phyloP scores from a whole-genome alignment of 352 stramenopile species.

The Globisporangium solare region DNA sequence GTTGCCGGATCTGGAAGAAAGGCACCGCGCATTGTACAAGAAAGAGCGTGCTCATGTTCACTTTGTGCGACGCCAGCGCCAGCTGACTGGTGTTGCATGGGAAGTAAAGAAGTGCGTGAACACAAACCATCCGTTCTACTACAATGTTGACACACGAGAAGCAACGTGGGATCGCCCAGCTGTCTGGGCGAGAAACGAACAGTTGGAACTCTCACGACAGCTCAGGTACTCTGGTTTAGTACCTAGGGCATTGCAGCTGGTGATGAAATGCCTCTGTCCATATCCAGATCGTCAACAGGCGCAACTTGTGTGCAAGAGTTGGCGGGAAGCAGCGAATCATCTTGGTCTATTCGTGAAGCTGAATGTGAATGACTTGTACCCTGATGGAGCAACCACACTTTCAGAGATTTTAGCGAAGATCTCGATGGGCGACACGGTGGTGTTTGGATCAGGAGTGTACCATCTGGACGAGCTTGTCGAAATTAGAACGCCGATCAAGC shows the following conservation, averaged over 20 bases:
- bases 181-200: conserved; percentile 87
- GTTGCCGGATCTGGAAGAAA: conserved; percentile 10
- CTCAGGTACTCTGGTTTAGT: conserved; percentile 81
- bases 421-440: conserved; percentile 37
- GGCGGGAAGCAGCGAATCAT: conserved; percentile 38
- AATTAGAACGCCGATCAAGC: conserved; percentile 37
- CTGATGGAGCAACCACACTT: conserved; percentile 17
- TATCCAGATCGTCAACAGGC: conserved; percentile 44
- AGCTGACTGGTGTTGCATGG: conserved; percentile 59
- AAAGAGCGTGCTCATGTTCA: conserved; percentile 54
- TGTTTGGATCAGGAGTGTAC: conserved; percentile 73
- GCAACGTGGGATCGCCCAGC: conserved; percentile 91
- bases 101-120: conserved; percentile 53
- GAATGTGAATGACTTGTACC: conserved; percentile 41
- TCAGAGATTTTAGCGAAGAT: conserved; percentile 22
- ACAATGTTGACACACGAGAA: conserved; percentile 92
- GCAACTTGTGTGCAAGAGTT: conserved; percentile 51
- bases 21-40: conserved; percentile 53
- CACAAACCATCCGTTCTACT: conserved; percentile 89
- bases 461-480: conserved; percentile 40
- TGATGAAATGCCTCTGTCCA: conserved; percentile 86
- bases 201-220: conserved; percentile 53
- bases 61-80: conserved; percentile 45
- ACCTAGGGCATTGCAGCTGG: conserved; percentile 57
- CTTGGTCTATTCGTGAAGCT: conserved; percentile 44